Conservation (phyloP, 768 basidiomycete genomes). For the Naganishia antarctica region DNA sequence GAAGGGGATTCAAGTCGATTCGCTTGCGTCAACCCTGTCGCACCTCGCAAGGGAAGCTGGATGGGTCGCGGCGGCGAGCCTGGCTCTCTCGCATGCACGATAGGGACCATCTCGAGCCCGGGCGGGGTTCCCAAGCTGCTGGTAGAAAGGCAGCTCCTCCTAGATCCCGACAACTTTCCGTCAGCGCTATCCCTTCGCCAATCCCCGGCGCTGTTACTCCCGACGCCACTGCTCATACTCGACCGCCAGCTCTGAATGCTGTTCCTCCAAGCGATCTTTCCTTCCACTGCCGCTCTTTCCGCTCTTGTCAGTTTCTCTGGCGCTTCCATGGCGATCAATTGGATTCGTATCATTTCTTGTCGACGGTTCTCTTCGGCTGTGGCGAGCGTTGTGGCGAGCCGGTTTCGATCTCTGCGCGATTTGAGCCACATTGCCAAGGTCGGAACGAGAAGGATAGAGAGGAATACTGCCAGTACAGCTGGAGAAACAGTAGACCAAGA, state of each 20-base stretch:
- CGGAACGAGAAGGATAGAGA: not conserved
- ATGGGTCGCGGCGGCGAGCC: too few relatives aligned
- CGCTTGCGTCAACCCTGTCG: too few relatives aligned
- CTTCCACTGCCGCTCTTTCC: constrained; percentile 19
- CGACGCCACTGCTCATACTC: not conserved
- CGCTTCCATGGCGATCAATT: not conserved
- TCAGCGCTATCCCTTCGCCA: too few relatives aligned
- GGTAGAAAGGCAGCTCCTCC: too few relatives aligned
- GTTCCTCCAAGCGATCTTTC: constrained; percentile 23
- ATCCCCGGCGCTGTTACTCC: not conserved
- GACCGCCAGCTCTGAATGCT: not conserved
- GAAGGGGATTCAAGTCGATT: too few relatives aligned
- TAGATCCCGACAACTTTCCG: too few relatives aligned
- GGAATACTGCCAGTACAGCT: not conserved
- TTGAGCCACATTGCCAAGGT: constrained; percentile 1
- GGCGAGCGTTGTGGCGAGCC: not conserved
- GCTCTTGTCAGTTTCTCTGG: constrained; percentile 19
- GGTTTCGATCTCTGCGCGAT: not conserved
- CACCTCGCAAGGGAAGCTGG: too few relatives aligned
- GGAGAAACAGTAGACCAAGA: too few relatives aligned
- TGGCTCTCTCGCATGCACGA: too few relatives aligned
- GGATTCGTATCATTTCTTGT: not conserved
- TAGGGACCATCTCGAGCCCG: too few relatives aligned
- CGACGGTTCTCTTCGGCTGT: not conserved
- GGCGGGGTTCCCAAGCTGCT: too few relatives aligned